Percentiles rank a stretch among this genome's conserved stretches.
phyloP scores from a whole-genome alignment of 768 basidiomycete species.

The Galerina sulciceps region DNA sequence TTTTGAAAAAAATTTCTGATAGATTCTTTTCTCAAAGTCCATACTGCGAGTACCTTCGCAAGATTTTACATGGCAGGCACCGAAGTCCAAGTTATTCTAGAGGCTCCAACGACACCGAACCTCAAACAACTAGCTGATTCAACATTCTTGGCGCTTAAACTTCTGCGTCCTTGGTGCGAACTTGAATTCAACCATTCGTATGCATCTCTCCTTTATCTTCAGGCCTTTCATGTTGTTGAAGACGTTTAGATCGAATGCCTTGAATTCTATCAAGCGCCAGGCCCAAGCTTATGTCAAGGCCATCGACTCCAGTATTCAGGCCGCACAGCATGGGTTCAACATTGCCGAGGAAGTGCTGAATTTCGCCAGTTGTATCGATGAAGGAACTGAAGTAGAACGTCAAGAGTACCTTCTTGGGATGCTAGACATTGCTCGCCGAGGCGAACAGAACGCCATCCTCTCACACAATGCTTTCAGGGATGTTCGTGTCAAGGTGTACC shows the following conservation, averaged over 20 bases:
- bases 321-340: constrained; percentile 12
- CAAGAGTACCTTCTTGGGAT: neutral
- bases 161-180: constrained; percentile 8
- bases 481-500: neutral
- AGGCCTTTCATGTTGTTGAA: neutral
- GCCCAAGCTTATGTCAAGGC: constrained; percentile 13
- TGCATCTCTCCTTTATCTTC: neutral
- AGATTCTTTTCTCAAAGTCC: neutral
- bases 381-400: neutral
- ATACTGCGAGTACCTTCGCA: neutral
- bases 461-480: neutral
- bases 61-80: neutral
- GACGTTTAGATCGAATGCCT: neutral
- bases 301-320: constrained; percentile 10
- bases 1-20: no score
- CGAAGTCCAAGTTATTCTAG: neutral
- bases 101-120: neutral
- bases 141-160: neutral
- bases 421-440: neutral
- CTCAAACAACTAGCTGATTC: constrained; percentile 7
- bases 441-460: neutral
- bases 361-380: neutral
- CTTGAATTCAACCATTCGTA: neutral
- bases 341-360: constrained; percentile 10
- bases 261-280: constrained; percentile 2